phyloP scores from a whole-genome alignment of 192 early-diverging fungal species.

The Coemansia sp. region DNA sequence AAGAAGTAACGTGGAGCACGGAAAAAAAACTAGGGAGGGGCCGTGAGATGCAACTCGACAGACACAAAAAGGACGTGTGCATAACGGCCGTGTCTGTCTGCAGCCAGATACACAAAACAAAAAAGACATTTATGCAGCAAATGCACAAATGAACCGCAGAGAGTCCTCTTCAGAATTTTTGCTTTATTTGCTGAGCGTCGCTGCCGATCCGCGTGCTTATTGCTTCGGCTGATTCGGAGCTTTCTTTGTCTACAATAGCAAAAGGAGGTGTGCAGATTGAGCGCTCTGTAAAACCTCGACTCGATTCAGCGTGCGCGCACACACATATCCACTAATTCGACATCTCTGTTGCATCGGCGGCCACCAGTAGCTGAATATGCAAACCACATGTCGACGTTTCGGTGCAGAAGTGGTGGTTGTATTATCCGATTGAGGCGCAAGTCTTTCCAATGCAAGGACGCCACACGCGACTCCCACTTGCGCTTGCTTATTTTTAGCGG shows the following conservation, averaged over 20 bases:
- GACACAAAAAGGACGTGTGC: neutral
- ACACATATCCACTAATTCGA: neutral
- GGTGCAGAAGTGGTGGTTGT: neutral
- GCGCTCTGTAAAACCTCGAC: neutral
- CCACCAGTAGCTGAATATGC: neutral
- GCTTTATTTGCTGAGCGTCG: neutral
- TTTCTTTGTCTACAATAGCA: constrained; percentile 2
- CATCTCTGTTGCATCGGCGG: neutral
- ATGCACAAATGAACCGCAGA: neutral
- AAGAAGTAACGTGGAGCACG: neutral
- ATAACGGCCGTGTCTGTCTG: constrained; percentile 5
- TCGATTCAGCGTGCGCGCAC: neutral
- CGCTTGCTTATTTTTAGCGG: neutral
- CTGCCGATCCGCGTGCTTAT: neutral
- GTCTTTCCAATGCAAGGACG: neutral
- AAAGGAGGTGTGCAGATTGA: neutral
- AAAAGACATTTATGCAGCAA: neutral
- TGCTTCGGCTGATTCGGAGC: neutral
- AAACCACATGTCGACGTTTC: neutral
- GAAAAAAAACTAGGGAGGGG: too few species aligned
- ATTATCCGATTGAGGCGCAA: constrained; percentile 11
- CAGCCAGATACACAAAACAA: neutral
- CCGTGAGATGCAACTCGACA: neutral
- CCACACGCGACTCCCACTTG: neutral
- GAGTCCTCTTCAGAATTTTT: neutral